Base-by-base conservation (phyloP, 768 basidiomycete species). In the Pulveroboletus sp. region DNA sequence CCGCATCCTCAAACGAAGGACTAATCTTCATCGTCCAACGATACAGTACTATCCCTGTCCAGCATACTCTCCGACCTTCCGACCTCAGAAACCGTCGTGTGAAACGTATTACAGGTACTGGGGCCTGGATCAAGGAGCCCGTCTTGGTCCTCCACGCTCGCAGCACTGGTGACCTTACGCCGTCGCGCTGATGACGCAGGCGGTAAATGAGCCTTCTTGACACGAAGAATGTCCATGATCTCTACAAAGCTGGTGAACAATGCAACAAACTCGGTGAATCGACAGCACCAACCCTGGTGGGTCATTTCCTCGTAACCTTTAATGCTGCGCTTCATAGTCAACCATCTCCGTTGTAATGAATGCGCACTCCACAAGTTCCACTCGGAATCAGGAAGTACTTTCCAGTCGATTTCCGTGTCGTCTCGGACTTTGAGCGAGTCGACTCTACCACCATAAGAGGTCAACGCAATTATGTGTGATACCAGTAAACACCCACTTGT, bases 361-460 rank as follows among this genome's bases (percentile, higher is more conserved):
- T 92, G 89, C 0, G 86, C 80, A 64, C 89, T 91, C 86, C 86
- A 91, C 8, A 89, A 62, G 58, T 91, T 89, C 89, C 89, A 91
- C 50, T 83, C 74, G 14, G 79, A 62, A 63, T 93, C 89, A 1
- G 80, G 71, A 10, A 92, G 71, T 15, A 76, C 75, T 61, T 88
- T 89, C 90, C 89, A 93, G 58, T 89, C 84, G 40, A 93, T 85
- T 61, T 92, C 90, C 27, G 81, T 84, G 58, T 93, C 89, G 59
- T 91, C 83, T 39, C 77, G 75, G 46, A 91, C 85, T 50, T 83
- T 77, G 41, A 91, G 65, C 0, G 86, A 81, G 60, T 84, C 85
- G 43, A 93, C 73, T 65, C 89, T 92, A 59, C 35, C 43, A 7
- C 48, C 48, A 38, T 51, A 21, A 8, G 31, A 13, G 36, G 21